Base-by-base conservation (phyloP, 495 filamentous ascomycete genomes). In the Aspergillus sparsus region DNA sequence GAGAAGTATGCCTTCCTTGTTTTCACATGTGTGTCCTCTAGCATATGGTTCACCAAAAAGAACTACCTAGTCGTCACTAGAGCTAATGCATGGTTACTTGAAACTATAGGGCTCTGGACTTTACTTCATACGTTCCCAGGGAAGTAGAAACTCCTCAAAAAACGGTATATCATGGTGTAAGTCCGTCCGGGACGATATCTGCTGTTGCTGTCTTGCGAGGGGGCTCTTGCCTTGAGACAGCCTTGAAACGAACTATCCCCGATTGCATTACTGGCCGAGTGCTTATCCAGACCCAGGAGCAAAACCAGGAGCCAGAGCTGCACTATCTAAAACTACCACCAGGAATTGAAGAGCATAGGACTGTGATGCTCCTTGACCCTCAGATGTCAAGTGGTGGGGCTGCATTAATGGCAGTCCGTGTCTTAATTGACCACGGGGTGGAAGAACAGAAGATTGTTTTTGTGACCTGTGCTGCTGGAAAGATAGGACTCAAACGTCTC, bases 331-430 rank as follows among this genome's bases (percentile, higher is more conserved):
- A 89, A 37, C 77, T 98, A 5, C 87, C 92, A 2, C 71, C 79
- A 15, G 80, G 88, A 57, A 87, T 96, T 59, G 76, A 80, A 53
- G 69, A 79, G 61, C 88, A 96, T 70, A 84, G 87, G 58, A 85
- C 86, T 51, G 91, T 98, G 12, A 80, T 98, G 52, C 77, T 98
- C 37, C 77, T 98, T 15, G 95, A 98, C 71, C 85, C 92, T 16
- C 94, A 98, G 69, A 97, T 98, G 88, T 88, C 89, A 13, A 91
- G 87, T 60, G 94, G 94, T 15, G 93, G 92, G 35, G 91, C 94
- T 41, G 95, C 93, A 6, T 77, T 98, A 49, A 98, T 98, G 94
- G 93, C 94, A 5, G 93, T 98, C 33, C 87, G 91, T 62, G 91
- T 98, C 37, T 74, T 98, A 58, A 85, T 95, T 45, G 94, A 98